Evolutionary conservation across 805 yeast genomes (phyloP).

Genomic region (Wickerhamomyces mucosus): DNA sequence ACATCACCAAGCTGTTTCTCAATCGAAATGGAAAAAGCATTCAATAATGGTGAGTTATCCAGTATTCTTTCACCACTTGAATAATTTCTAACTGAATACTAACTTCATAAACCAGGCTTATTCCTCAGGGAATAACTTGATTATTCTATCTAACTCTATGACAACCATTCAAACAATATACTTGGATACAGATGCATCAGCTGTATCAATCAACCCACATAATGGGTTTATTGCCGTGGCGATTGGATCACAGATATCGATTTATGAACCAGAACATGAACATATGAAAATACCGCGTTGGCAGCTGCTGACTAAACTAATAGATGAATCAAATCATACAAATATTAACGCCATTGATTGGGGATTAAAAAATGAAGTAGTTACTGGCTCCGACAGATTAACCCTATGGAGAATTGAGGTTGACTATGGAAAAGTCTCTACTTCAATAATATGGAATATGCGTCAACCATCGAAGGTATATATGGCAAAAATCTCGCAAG

Average conservation of each 20-base stretch:
- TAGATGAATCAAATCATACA: constrained; percentile 22
- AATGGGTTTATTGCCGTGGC: constrained; percentile 59
- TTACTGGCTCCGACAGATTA: constrained; percentile 48
- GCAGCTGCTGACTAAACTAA: constrained; percentile 26
- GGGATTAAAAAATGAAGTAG: constrained; percentile 48
- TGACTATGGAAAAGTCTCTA: constrained; percentile 32
- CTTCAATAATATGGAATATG: constrained; percentile 28
- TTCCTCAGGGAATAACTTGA: constrained; percentile 82
- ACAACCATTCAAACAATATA: constrained; percentile 68
- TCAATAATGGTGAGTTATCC: constrained; percentile 48
- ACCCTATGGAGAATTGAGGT: constrained; percentile 41
- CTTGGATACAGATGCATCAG: constrained; percentile 52
- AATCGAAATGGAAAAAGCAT: constrained; percentile 56
- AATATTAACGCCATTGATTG: constrained; percentile 38
- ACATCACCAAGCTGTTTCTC: constrained; percentile 43
- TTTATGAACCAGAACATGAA: constrained; percentile 49
- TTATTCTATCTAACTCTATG: constrained; percentile 42
- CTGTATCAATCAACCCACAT: constrained; percentile 51
- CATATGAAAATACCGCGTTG: constrained; percentile 34
- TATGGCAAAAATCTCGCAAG: constrained; percentile 50
- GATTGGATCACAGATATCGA: constrained; percentile 29
- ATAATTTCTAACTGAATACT: no score
- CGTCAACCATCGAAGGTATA: constrained; percentile 55
- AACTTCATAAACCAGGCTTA: no score
- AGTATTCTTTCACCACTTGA: no score